These are phyloP conservation scores for Tetratostichococcus sp. DNA, from an alignment of 139 green algal species.

Conservation along the genomic window DNA sequence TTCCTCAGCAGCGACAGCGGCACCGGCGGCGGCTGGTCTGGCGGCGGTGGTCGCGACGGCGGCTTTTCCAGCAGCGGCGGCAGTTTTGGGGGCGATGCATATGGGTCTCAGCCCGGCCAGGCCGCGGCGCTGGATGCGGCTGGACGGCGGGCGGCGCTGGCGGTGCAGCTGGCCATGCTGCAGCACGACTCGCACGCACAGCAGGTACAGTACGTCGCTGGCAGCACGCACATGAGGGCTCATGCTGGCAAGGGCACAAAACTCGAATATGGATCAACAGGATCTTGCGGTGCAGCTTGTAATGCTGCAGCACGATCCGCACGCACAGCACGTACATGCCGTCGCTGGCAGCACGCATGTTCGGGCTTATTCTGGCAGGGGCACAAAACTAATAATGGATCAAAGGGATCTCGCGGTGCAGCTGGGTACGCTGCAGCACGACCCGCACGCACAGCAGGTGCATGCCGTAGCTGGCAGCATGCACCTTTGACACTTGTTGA, in stretches of 20 bases:
- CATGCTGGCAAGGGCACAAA: too few species aligned
- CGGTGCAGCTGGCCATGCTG: background rate
- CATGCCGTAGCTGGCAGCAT: background rate
- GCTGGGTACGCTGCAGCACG: background rate
- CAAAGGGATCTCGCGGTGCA: slow-evolving; percentile 8
- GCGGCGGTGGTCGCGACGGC: background rate
- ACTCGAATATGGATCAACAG: too few species aligned
- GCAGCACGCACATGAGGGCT: too few species aligned
- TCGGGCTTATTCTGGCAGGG: too few species aligned
- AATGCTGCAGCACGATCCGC: background rate
- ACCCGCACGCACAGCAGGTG: background rate
- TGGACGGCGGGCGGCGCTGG: slow-evolving; percentile 9
- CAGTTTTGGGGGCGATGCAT: too few species aligned
- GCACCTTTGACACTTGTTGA: too few species aligned
- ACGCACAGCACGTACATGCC: background rate
- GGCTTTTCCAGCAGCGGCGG: background rate
- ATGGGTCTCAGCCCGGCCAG: too few species aligned
- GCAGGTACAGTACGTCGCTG: background rate
- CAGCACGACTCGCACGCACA: background rate
- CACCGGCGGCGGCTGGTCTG: background rate
- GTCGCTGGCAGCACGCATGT: too few species aligned
- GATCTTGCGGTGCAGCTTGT: slow-evolving; percentile 5
- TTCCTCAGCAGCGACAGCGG: background rate
- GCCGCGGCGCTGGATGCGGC: slow-evolving; percentile 12
- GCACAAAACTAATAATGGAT: too few species aligned